A percentile compares a stretch with the other conserved stretches of the same genome.
Conservation (phyloP, 2,329 filamentous ascomycete species). For the Calonectria naviculata region DNA sequence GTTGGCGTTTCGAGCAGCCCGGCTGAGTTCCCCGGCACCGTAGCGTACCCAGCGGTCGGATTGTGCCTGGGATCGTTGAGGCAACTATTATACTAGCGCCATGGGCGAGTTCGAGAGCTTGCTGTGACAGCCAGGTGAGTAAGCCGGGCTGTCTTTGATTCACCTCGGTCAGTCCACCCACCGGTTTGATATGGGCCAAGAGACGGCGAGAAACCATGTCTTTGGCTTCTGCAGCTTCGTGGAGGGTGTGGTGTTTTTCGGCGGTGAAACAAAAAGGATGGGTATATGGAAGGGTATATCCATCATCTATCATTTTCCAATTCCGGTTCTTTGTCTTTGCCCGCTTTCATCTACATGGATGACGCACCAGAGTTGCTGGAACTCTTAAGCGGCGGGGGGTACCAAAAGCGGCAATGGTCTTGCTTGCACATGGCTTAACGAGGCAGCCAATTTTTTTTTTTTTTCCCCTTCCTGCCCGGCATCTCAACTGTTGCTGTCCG, state of each 20-base stretch:
- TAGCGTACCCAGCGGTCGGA: slow-evolving; percentile 14
- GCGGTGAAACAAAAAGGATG: background rate
- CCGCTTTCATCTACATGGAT: background rate
- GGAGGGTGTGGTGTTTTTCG: background rate
- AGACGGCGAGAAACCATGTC: background rate
- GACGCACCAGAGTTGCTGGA: background rate
- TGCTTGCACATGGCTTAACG: background rate
- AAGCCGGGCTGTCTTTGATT: background rate
- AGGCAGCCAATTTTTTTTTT: background rate
- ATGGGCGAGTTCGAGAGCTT: background rate
- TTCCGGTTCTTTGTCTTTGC: background rate
- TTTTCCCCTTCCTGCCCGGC: background rate
- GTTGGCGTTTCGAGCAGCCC: slow-evolving; percentile 16
- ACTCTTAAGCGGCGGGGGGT: background rate
- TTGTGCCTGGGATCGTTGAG: slow-evolving; percentile 9
- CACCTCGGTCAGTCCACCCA: background rate
- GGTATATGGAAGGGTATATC: background rate
- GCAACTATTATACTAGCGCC: background rate
- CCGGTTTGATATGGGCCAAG: background rate
- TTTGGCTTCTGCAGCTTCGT: background rate
- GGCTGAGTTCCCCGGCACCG: slow-evolving; percentile 20
- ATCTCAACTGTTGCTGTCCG: background rate
- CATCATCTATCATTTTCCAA: slow-evolving; percentile 4
- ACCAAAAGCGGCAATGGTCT: background rate
- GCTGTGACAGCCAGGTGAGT: slow-evolving; percentile 2